These are phyloP conservation scores for Kurtzmaniella quercitrusa DNA, from an alignment of 1,139 yeast genomes.

Conservation along the genomic window DNA sequence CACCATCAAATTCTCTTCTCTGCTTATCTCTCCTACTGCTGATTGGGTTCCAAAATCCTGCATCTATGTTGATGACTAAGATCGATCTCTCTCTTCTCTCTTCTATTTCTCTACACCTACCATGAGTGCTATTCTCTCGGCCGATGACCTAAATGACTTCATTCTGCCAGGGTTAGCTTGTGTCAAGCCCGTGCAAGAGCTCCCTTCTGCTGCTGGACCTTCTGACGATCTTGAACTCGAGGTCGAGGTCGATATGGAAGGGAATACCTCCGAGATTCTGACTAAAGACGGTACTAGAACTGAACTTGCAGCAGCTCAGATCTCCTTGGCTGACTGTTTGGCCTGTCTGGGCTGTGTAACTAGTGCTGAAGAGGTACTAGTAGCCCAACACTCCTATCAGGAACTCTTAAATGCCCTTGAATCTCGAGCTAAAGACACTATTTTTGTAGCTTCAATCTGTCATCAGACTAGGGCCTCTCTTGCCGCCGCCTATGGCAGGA, in stretches of 20 bases:
- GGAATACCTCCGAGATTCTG: slow-evolving; percentile 62
- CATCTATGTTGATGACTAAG: neutral
- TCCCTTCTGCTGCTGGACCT: slow-evolving; percentile 16
- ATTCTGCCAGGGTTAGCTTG: slow-evolving; percentile 94
- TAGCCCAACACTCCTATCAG: slow-evolving; percentile 84
- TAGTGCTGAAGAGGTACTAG: slow-evolving; percentile 88
- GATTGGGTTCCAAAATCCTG: neutral
- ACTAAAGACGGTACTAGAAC: slow-evolving; percentile 50
- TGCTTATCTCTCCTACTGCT: neutral
- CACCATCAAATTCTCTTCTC: neutral
- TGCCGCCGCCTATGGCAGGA: slow-evolving; percentile 60
- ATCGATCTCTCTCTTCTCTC: neutral
- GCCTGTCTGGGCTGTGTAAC: slow-evolving; percentile 98
- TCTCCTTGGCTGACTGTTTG: slow-evolving; percentile 84
- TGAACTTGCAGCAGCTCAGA: slow-evolving; percentile 74
- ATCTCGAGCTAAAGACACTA: slow-evolving; percentile 17
- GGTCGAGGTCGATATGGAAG: slow-evolving; percentile 62
- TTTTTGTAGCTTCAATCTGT: slow-evolving; percentile 74
- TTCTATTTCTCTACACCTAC: neutral
- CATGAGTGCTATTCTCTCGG: slow-evolving; percentile 86
- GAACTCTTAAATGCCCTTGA: slow-evolving; percentile 63
- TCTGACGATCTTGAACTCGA: slow-evolving; percentile 55
- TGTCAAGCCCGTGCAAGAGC: slow-evolving; percentile 70
- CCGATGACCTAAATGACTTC: slow-evolving; percentile 89
- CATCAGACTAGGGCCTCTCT: slow-evolving; percentile 85